phyloP scores from a whole-genome alignment of 2,329 filamentous ascomycete species.

The Colletotrichum sp. region DNA sequence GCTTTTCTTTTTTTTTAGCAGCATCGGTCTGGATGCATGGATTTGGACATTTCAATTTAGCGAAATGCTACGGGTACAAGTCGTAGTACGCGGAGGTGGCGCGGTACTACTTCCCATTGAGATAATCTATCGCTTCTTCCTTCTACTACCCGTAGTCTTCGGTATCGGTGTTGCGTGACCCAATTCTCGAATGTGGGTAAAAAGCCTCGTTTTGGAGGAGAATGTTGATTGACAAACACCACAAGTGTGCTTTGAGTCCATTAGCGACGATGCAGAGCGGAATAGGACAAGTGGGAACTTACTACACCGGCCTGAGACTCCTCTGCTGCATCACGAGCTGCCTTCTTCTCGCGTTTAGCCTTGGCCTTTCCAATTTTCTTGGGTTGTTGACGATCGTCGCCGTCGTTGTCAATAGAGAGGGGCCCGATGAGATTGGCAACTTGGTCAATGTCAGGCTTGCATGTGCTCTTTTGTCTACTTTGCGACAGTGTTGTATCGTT shows the following conservation, averaged over 20 bases:
- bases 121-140: slow-evolving; percentile 38
- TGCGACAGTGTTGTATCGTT: not conserved
- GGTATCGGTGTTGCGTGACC: slow-evolving; percentile 62
- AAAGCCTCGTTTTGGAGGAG: slow-evolving; percentile 72
- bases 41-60: not conserved
- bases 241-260: slow-evolving; percentile 44
- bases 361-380: slow-evolving; percentile 58
- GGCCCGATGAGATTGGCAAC: not conserved
- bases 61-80: not conserved
- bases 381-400: not conserved
- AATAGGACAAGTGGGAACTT: slow-evolving; percentile 26
- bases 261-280: not conserved
- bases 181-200: slow-evolving; percentile 72
- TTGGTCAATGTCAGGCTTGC: not conserved
- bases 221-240: slow-evolving; percentile 51
- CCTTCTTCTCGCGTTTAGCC: slow-evolving; percentile 54
- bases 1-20: not conserved
- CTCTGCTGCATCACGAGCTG: slow-evolving; percentile 42
- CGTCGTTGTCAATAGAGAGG: not conserved
- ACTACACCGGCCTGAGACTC: slow-evolving; percentile 36
- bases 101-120: not conserved
- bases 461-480: not conserved
- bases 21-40: not conserved
- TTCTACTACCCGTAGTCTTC: slow-evolving; percentile 32
- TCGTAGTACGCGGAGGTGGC: not conserved